phyloP scores from a whole-genome alignment of 257 asterid genomes.

The Fraxinus quadrangulata region DNA sequence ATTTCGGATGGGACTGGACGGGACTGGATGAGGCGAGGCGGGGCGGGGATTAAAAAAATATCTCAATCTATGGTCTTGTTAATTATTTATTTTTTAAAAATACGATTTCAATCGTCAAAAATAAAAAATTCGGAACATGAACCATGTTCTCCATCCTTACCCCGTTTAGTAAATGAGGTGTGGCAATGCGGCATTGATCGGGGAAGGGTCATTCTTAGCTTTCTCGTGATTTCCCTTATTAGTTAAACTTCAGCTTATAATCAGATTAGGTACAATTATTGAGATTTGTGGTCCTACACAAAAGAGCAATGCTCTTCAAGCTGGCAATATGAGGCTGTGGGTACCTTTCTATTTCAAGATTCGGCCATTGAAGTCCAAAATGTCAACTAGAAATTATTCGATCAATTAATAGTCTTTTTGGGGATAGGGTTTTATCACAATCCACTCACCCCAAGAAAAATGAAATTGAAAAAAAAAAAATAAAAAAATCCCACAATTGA shows the following conservation, averaged over 20 bases:
- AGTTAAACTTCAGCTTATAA: not conserved
- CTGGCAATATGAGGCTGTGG: conserved; percentile 10
- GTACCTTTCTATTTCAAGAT: not conserved
- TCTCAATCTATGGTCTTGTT: no score
- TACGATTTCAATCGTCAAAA: no score
- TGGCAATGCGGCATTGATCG: no score
- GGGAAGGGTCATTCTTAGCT: no score
- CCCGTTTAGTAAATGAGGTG: no score
- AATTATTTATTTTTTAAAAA: no score
- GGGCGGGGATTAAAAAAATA: no score
- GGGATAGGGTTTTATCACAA: not conserved
- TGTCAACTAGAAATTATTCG: not conserved
- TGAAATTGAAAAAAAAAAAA: not conserved
- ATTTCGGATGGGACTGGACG: no score
- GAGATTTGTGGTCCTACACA: conserved; percentile 20
- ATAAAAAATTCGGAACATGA: no score
- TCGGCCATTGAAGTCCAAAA: not conserved
- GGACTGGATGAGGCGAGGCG: no score
- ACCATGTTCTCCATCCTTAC: no score
- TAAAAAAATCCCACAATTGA: not conserved
- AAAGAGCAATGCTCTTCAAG: conserved; percentile 17
- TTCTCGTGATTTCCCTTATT: not conserved
- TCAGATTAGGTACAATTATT: not conserved
- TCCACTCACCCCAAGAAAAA: not conserved
- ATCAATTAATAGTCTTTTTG: not conserved